These are phyloP conservation scores for Sporothrix mexicana DNA, from an alignment of 2,329 filamentous ascomycete species.

Conservation along the genomic window DNA sequence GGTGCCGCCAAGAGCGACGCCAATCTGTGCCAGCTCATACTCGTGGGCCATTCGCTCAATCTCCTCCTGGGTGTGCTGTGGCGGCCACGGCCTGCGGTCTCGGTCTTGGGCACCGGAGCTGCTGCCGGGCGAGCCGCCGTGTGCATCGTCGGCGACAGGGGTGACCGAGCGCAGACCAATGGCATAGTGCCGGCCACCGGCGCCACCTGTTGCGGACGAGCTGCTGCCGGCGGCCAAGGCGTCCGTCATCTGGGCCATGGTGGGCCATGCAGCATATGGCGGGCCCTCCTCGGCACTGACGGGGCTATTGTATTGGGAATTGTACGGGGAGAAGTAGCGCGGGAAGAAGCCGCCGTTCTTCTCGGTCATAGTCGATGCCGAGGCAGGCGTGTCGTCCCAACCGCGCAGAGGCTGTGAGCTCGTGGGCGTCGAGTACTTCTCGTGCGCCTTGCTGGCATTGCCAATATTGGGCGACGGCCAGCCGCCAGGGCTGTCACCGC, in stretches of 20 bases:
- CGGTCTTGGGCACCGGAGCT: not conserved
- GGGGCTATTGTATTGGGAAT: conserved; percentile 64
- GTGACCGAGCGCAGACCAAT: not conserved
- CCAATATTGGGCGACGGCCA: conserved; percentile 49
- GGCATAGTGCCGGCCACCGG: conserved; percentile 7
- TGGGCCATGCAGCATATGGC: conserved; percentile 48
- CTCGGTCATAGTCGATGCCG: conserved; percentile 41
- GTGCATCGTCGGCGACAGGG: conserved; percentile 3
- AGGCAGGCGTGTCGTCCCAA: conserved; percentile 59
- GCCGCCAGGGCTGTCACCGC: too few species aligned
- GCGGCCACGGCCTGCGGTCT: not conserved
- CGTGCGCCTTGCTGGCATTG: conserved; percentile 39
- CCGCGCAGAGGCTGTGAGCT: conserved; percentile 59
- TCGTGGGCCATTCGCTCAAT: conserved; percentile 41
- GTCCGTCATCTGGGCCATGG: conserved; percentile 28
- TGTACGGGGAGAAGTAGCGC: conserved; percentile 65
- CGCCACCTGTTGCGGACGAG: conserved; percentile 17
- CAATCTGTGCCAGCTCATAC: conserved; percentile 45
- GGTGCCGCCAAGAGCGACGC: conserved; percentile 52
- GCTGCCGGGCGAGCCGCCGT: conserved; percentile 10
- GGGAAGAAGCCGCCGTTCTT: conserved; percentile 46
- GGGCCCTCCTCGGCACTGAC: conserved; percentile 54
- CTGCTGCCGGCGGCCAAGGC: conserved; percentile 33
- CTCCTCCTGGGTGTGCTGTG: conserved; percentile 39
- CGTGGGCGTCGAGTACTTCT: conserved; percentile 59